Evolutionary conservation across 805 yeast genomes (phyloP), one percentile per base, ranked within the genome.

Genomic region (Yamadazyma tumulicola): DNA sequence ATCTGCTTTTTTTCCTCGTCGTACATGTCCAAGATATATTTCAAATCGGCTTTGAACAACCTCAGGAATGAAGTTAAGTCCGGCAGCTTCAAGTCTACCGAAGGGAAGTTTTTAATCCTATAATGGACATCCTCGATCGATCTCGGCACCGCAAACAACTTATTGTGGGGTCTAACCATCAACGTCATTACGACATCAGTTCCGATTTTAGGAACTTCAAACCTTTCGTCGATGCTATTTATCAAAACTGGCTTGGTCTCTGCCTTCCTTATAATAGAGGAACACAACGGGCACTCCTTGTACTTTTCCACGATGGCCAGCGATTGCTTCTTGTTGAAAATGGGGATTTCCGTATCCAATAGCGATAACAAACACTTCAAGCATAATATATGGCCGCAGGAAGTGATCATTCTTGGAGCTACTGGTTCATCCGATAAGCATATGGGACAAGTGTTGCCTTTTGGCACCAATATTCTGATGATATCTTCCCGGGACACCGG

Each of bases 341-440:
- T 48, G 1, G 73, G 73, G 2, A 67, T 56, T 37, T 67, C 71
- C 13, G 80, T 77, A 23, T 75, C 83, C 28, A 86, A 62, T 48
- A 85, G 75, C 29, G 88, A 75, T 36, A 88, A 56, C 19, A 91
- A 58, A 56, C 99, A 93, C 10, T 88, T 77, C 36, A 77, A 69
- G 53, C 99, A 93, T 51, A 93, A 77, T 11, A 88, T 72, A 54
- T 93, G 99, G 4, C 99, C 98, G 63, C 99, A 93, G 9, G 79
- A 73, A 4, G 69, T 63, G 19, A 87, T 79, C 97, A 93, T 94
- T 36, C 97, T 67, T 2, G 98, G 97, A 0, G 97, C 96, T 12
- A 84, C 75, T 10, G 93, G 85, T 10, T 79, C 80, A 32, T 86
- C 94, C 20, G 81, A 72, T 10, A 93, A 64, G 55, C 99, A 93